Evolutionary conservation across 495 filamentous ascomycete species (phyloP), one percentile per base, ranked within the genome.

Genomic region (Penicillium chermesinum): DNA sequence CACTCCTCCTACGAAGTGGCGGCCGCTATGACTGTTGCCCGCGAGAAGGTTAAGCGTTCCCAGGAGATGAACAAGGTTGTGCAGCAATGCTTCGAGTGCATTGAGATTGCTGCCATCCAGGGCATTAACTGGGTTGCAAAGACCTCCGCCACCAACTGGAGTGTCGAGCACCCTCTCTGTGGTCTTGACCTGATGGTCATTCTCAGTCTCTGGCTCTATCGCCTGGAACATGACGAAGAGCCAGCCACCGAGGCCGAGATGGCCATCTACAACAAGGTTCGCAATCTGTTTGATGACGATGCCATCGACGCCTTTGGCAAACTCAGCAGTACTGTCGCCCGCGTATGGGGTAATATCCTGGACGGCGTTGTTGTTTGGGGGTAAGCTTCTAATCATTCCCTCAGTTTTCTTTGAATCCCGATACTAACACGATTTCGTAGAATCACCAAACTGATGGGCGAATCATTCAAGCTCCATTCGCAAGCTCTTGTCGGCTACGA

Each of bases 341-440:
- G 87, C 63, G 81, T 96, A 48, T 98, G 93, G 93, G 93, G 94
- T 64, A 89, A 88, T 52, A 97, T 97, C 85, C 80, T 98, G 56
- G 91, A 97, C 67, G 94, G 96, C 67, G 93, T 96, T 51, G 91
- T 96, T 56, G 93, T 98, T 48, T 98, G 93, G 93, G 93, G 93
- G 85, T 87, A 79, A 74, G 84, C 77, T 39, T 44, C 34, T 30
- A 14, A 15, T 34, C 12, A 19, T 45, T 49, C 46, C 30, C 38
- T 10, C 1, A n/a, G 8, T 13, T 37, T 43, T 34, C 30, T n/a
- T 45, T 17, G 33, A 25, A 16, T 17, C 15, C 9, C 44, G 43
- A 45, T 62, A 54, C 86, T 85, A 75, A 85, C 67, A 39, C 33
- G 22, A 8, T 59, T 7, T 54, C 36, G n/a, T 50, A 98, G 93